These are phyloP conservation scores for Blastosporella zonata DNA, from an alignment of 1,284 basidiomycete species.

Conservation along the genomic window DNA sequence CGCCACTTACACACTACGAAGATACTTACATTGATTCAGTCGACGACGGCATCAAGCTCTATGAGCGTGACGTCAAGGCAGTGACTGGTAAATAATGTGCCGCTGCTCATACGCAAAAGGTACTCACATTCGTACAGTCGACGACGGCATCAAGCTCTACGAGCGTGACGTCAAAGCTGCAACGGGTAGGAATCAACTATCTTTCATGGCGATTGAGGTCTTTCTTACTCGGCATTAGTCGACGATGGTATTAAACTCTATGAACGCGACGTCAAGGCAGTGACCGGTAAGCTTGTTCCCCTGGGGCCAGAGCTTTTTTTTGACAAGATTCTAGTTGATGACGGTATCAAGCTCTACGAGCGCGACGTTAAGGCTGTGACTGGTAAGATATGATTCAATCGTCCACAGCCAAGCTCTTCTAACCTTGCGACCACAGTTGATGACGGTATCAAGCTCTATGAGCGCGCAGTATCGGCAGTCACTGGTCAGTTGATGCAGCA, in stretches of 20 bases:
- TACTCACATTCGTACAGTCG: no score
- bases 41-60: not conserved
- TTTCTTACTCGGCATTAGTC: no score
- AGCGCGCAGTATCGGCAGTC: not conserved
- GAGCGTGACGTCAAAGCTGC: not conserved
- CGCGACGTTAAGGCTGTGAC: not conserved
- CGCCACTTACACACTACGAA: no score
- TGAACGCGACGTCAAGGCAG: not conserved
- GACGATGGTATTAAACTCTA: not conserved
- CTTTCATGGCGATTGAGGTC: not conserved
- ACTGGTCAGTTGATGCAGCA: not conserved
- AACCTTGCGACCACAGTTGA: not conserved
- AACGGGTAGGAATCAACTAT: not conserved
- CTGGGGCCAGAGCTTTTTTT: no score
- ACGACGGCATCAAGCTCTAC: constrained; percentile 6
- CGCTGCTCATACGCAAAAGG: no score
- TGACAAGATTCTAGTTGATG: not conserved
- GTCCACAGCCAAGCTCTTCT: no score
- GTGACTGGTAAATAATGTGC: not conserved
- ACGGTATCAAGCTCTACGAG: not conserved
- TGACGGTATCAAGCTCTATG: not conserved
- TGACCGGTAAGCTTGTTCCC: not conserved
- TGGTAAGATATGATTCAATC: not conserved
- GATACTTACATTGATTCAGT: not conserved
- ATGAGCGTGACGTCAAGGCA: not conserved